Evolutionary conservation across 768 basidiomycete species (phyloP).

Genomic region (Serpula lacrymans): DNA sequence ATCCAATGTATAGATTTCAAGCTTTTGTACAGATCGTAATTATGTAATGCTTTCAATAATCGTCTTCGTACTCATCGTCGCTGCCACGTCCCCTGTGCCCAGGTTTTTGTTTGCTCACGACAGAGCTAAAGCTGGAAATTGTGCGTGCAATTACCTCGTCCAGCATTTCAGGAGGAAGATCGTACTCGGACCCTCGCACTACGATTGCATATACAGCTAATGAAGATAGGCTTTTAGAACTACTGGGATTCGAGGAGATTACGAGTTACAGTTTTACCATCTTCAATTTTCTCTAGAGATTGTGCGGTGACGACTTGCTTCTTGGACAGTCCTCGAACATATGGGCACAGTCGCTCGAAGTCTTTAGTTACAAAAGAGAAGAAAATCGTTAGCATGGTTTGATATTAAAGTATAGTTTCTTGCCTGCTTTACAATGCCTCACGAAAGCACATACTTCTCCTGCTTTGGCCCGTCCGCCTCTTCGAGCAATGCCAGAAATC

Average conservation of each 20-base stretch:
- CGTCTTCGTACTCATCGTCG: conserved; percentile 25
- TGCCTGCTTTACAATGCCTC: conserved; percentile 68
- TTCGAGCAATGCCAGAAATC: conserved; percentile 73
- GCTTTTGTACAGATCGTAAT: too few species aligned
- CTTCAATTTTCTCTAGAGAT: conserved; percentile 94
- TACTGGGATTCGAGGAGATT: background rate
- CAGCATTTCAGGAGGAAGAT: conserved; percentile 61
- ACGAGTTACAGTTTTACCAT: conserved; percentile 49
- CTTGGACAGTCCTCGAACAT: conserved; percentile 71
- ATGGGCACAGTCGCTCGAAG: conserved; percentile 73
- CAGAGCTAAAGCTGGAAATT: conserved; percentile 30
- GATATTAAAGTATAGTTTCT: conserved; percentile 11
- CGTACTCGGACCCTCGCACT: conserved; percentile 71
- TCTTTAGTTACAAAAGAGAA: conserved; percentile 38
- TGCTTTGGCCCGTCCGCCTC: conserved; percentile 63
- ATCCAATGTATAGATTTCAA: too few species aligned
- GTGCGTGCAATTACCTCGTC: conserved; percentile 63
- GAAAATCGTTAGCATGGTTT: background rate
- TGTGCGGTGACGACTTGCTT: conserved; percentile 85
- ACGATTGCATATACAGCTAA: conserved; percentile 71
- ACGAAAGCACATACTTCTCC: conserved; percentile 68
- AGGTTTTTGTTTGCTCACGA: conserved; percentile 13
- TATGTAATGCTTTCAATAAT: too few species aligned
- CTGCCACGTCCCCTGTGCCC: conserved; percentile 14
- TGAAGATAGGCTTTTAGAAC: conserved; percentile 4